Conservation (phyloP, 768 basidiomycete genomes). For the Leucosporidium yakuticum region DNA sequence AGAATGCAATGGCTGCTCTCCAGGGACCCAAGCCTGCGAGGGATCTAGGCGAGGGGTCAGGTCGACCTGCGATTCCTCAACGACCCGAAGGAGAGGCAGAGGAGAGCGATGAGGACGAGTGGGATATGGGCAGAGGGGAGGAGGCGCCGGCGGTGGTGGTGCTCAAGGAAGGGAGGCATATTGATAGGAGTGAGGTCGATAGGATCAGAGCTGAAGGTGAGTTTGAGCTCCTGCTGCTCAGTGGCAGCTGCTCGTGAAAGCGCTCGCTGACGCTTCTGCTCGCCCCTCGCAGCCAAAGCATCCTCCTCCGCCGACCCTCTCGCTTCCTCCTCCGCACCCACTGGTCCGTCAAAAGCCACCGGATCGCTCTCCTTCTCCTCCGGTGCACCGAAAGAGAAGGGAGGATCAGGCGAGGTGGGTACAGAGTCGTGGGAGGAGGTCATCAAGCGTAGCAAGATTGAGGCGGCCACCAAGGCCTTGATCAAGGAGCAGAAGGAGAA, state of each 20-base stretch:
- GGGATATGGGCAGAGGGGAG: slow-evolving; percentile 21
- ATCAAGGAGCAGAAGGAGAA: not conserved
- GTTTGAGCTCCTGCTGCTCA: not conserved
- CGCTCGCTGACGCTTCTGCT: too few species aligned
- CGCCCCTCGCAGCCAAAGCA: slow-evolving; percentile 11
- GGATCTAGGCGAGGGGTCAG: not conserved
- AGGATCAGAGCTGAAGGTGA: slow-evolving; percentile 17
- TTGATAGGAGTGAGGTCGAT: slow-evolving; percentile 25
- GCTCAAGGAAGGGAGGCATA: slow-evolving; percentile 26
- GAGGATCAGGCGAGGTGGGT: not conserved
- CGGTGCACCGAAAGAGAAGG: slow-evolving; percentile 2
- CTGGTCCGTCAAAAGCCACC: not conserved
- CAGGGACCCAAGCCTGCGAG: not conserved
- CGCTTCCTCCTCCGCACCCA: not conserved
- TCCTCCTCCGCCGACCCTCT: not conserved
- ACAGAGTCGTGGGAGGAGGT: slow-evolving; percentile 25
- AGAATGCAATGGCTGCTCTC: slow-evolving; percentile 20
- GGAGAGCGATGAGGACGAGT: slow-evolving; percentile 3
- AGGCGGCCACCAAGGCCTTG: slow-evolving; percentile 7
- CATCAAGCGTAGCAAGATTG: slow-evolving; percentile 14
- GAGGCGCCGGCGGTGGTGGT: slow-evolving; percentile 25
- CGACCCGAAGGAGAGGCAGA: slow-evolving; percentile 8
- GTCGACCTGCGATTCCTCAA: slow-evolving; percentile 20
- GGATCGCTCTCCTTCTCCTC: slow-evolving; percentile 30
- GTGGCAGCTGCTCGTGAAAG: too few species aligned